Evolutionary conservation across 2,329 filamentous ascomycete species (phyloP), one percentile per base, ranked within the genome.

Genomic region (Pestalotiopsis sp.): DNA sequence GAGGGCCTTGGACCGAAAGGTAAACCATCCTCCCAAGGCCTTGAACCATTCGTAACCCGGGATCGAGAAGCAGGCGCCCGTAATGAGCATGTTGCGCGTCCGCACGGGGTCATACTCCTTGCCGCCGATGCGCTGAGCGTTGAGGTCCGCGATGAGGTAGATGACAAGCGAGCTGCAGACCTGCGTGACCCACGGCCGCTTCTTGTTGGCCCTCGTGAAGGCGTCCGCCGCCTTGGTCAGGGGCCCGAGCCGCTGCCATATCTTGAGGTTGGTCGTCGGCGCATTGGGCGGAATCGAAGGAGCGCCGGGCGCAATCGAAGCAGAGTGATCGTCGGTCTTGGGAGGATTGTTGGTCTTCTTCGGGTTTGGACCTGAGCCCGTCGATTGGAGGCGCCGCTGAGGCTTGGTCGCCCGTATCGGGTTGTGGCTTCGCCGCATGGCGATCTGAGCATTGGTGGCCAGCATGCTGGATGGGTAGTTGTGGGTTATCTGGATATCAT

Each of bases 121-220:
- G 25, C 84, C 85, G 69, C 82, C 81, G 72, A 97, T 89, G 68
- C 86, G 84, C 81, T 97, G 94, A 60, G 94, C 93, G 59, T 89
- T 90, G 67, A 96, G 73, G 79, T 97, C 94, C 9, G 92, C 93
- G 64, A 89, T 86, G 52, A 95, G 85, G 77, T 94, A 97, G 69
- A 97, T 93, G 52, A 93, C 85, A 60, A 97, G 80, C 57, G 92
- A 90, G 73, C 89, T 94, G 72, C 86, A 85, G 70, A 97, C 79
- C 82, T 98, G 95, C 11, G 93, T 97, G n/a, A 87, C 82, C 76
- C 93, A 93, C 0, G 95, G 95, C 64, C 91, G 84, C 64, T 87
- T 86, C 65, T 88, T 83, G 81, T 97, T 94, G 61, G 90, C 88
- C 25, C 90, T 87, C 17, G 87, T 90, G 77, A 96, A 97, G 0